A percentile compares a stretch with the other conserved stretches of the same genome.
Conservation (phyloP, 116 monocot genomes). For the Zostera marina region DNA sequence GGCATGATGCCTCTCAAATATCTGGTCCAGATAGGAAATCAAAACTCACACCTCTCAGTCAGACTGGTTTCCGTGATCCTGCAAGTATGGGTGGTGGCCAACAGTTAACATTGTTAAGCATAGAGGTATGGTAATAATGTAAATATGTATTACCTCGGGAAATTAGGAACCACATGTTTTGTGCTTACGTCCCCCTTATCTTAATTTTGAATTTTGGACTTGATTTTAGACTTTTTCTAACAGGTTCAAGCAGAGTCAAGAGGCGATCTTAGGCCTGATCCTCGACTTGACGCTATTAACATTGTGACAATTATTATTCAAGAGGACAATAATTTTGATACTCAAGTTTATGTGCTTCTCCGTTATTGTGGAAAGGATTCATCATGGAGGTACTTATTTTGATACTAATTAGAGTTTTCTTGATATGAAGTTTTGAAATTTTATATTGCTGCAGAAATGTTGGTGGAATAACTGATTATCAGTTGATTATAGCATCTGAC, state of each 20-base stretch:
- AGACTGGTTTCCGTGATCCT: slow-evolving; percentile 85
- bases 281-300: slow-evolving; percentile 82
- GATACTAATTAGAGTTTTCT: background rate
- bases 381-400: slow-evolving; percentile 20
- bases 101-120: slow-evolving; percentile 69
- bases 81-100: slow-evolving; percentile 71
- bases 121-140: slow-evolving; percentile 41
- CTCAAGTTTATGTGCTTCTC: slow-evolving; percentile 51
- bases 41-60: slow-evolving; percentile 82
- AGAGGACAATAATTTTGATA: slow-evolving; percentile 33
- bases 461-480: slow-evolving; percentile 38
- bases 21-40: slow-evolving; percentile 58
- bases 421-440: background rate
- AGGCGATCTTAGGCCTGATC: slow-evolving; percentile 74
- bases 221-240: background rate
- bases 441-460: slow-evolving; percentile 33
- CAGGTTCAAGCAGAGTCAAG: slow-evolving; percentile 76
- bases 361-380: slow-evolving; percentile 19
- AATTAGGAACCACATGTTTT: background rate
- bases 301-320: slow-evolving; percentile 58
- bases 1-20: slow-evolving; percentile 67
- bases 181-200: background rate
- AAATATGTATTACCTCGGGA: background rate
- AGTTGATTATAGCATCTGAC: slow-evolving; percentile 27
- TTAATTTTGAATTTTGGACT: background rate